Conservation (phyloP, 176 grass and related monocot species). For the Luzula sylvatica region DNA sequence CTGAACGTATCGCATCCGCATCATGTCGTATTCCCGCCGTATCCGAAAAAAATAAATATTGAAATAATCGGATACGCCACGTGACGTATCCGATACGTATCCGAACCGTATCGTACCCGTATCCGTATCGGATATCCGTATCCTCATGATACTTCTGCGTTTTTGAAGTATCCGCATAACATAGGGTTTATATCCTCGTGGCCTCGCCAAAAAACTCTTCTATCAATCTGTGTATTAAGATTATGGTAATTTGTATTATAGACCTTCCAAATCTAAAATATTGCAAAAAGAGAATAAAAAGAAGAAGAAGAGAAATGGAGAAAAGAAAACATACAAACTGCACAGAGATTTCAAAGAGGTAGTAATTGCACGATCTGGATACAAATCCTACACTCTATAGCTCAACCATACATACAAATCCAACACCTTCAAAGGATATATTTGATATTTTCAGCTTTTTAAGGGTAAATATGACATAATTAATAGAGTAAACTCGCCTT, state of each 20-base stretch:
- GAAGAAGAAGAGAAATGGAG: neutral
- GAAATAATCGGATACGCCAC: no score
- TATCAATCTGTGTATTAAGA: conserved; percentile 39
- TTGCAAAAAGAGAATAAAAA: neutral
- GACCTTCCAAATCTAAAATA: neutral
- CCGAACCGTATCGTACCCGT: no score
- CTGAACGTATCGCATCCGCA: no score
- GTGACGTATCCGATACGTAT: no score
- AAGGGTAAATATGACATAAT: neutral
- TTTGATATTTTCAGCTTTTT: neutral
- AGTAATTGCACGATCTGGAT: conserved; percentile 78
- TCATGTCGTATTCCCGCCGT: no score
- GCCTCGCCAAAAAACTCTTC: conserved; percentile 79
- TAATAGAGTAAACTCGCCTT: conserved; percentile 40
- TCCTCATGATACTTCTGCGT: no score
- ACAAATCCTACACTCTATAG: conserved; percentile 79
- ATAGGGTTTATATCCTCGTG: conserved; percentile 34
- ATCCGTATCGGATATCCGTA: no score
- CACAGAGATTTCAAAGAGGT: conserved; percentile 78
- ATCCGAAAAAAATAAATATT: no score
- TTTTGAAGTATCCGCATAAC: no score
- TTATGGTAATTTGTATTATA: neutral
- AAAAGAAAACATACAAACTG: conserved; percentile 56
- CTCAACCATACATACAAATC: conserved; percentile 99
- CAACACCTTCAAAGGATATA: conserved; percentile 42